A percentile compares a stretch with the other conserved stretches of the same genome.
Conservation (phyloP, 1,284 basidiomycete genomes). For the Porodaedalea pini region DNA sequence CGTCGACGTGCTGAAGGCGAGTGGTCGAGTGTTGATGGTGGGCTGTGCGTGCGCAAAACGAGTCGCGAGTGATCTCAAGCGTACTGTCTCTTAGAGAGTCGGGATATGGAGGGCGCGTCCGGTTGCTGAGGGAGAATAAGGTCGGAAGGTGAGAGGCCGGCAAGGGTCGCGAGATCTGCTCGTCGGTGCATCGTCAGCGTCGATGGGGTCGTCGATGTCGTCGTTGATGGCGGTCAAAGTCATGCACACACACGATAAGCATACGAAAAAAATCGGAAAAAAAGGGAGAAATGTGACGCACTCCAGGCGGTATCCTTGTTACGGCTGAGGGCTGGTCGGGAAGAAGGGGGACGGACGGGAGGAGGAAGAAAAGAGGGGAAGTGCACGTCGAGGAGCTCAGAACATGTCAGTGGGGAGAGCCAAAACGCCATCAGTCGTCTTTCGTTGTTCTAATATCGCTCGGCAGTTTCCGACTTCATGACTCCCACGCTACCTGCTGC, state of each 20-base stretch:
- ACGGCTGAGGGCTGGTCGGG: conserved; percentile 38
- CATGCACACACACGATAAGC: conserved; percentile 1
- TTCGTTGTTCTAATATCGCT: conserved; percentile 4
- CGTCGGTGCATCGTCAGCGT: conserved; percentile 1
- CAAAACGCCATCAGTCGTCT: background rate
- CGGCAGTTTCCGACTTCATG: background rate
- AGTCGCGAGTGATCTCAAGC: conserved; percentile 22
- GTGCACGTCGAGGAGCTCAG: conserved; percentile 15
- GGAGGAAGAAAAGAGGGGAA: conserved; percentile 26
- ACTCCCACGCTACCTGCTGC: too few relatives aligned
- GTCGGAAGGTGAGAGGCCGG: conserved; percentile 65
- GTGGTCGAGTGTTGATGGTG: conserved; percentile 17
- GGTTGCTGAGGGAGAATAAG: conserved; percentile 24
- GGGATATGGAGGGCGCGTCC: background rate
- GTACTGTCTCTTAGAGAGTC: background rate
- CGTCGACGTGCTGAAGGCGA: conserved; percentile 22
- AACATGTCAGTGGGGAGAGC: conserved; percentile 8
- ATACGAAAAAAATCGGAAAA: conserved; percentile 4
- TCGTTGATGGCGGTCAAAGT: conserved; percentile 9
- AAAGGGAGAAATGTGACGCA: conserved; percentile 32
- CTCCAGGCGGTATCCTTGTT: conserved; percentile 80
- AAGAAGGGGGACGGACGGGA: conserved; percentile 36
- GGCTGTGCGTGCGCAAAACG: conserved; percentile 10
- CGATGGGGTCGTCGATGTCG: conserved; percentile 1
- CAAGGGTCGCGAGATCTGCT: conserved; percentile 92